phyloP scores from a whole-genome alignment of 768 basidiomycete species.

The Pseudohyphozyma bogoriensis region DNA sequence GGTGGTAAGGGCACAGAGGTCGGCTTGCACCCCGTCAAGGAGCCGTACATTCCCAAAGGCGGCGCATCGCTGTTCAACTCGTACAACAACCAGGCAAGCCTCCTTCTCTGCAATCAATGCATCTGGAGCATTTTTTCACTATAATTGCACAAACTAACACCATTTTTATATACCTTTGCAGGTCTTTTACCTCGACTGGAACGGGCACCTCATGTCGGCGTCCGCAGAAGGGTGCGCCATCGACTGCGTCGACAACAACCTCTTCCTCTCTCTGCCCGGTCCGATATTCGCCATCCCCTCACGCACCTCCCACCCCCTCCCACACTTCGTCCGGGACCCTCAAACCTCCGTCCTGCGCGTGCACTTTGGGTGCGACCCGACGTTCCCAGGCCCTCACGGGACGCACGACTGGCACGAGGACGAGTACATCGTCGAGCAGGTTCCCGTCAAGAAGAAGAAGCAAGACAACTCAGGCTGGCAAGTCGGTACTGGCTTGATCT shows the following conservation, averaged over 20 bases:
- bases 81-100: not conserved
- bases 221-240: not conserved
- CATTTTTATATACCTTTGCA: not conserved
- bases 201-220: constrained; percentile 8
- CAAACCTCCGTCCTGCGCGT: constrained; percentile 14
- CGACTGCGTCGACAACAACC: constrained; percentile 3
- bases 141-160: constrained; percentile 2
- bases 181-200: constrained; percentile 16
- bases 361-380: constrained; percentile 11
- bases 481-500: not conserved
- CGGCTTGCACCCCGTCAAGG: constrained; percentile 20
- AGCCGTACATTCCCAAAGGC: not conserved
- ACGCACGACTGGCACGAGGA: not conserved
- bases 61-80: not conserved
- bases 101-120: not conserved
- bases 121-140: not conserved
- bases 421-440: constrained; percentile 21
- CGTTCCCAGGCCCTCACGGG: not conserved
- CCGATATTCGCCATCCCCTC: constrained; percentile 11
- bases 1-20: not conserved
- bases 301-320: constrained; percentile 8
- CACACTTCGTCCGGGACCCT: constrained; percentile 17
- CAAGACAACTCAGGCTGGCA: not conserved
- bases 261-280: constrained; percentile 3
- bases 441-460: constrained; percentile 3